phyloP scores from a whole-genome alignment of 176 grass and related monocot genomes.

The Thalia dealbata region DNA sequence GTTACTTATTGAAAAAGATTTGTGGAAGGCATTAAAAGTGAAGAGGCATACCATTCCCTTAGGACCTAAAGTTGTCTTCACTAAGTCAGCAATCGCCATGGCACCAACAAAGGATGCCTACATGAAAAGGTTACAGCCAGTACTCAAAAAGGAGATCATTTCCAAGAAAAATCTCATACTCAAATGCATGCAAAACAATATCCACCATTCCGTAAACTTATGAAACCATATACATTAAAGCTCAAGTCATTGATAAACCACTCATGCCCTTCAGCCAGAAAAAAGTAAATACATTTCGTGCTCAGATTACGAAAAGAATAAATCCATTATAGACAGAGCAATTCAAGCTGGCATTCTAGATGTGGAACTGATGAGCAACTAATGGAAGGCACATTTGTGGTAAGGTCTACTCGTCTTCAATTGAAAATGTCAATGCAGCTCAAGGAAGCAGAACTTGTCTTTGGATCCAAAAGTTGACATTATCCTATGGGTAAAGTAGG shows the following conservation, averaged over 20 bases:
- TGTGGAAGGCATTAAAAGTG: neutral
- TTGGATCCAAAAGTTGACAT: neutral
- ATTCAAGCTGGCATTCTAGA: neutral
- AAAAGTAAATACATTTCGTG: too few relatives aligned
- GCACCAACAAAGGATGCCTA: slow-evolving; percentile 81
- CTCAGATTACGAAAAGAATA: too few relatives aligned
- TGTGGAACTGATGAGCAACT: too few relatives aligned
- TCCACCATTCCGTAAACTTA: neutral
- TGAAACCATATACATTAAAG: neutral
- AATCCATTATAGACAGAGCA: too few relatives aligned
- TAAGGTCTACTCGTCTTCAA: neutral
- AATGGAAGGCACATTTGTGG: neutral
- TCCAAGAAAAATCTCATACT: neutral
- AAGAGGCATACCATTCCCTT: slow-evolving; percentile 76
- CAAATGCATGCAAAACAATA: neutral
- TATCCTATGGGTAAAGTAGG: neutral
- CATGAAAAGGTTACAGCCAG: neutral
- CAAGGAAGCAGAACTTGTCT: too few relatives aligned
- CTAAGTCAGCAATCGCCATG: slow-evolving; percentile 70
- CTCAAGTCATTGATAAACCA: neutral
- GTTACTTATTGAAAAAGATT: neutral
- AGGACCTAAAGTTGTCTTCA: slow-evolving; percentile 87
- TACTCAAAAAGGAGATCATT: too few relatives aligned
- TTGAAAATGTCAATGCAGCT: neutral
- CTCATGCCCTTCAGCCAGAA: neutral